Conservation (phyloP, 768 basidiomycete species). For the Boletellus emodensis region DNA sequence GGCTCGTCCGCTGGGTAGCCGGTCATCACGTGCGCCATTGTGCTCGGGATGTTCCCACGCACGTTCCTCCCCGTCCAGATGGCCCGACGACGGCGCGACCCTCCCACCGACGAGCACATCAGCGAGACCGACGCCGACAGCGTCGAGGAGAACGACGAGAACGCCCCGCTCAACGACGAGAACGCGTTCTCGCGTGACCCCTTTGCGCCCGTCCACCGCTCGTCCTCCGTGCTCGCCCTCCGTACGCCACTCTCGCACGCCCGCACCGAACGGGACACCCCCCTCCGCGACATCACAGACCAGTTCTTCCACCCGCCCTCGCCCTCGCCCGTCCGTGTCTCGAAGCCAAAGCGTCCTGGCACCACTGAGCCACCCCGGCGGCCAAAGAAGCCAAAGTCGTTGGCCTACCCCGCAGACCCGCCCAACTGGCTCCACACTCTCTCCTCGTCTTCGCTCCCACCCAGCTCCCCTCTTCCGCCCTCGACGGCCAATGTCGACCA, state of each 20-base stretch:
- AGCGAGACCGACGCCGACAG: constrained; percentile 22
- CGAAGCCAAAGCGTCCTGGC: constrained; percentile 16
- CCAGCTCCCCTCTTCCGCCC: constrained; percentile 30
- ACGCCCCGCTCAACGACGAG: constrained; percentile 14
- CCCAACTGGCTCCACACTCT: constrained; percentile 28
- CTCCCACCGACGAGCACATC: constrained; percentile 12
- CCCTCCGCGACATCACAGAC: constrained; percentile 32
- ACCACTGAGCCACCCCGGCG: constrained; percentile 28
- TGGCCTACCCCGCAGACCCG: constrained; percentile 29
- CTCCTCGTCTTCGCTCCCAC: constrained; percentile 31
- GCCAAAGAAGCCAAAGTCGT: constrained; percentile 31
- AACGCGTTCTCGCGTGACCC: constrained; percentile 2
- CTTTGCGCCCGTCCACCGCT: constrained; percentile 11
- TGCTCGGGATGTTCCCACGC: constrained; percentile 21
- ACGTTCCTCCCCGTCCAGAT: constrained; percentile 5
- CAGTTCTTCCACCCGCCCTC: constrained; percentile 34
- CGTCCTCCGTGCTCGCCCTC: constrained; percentile 15
- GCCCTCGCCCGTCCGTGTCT: constrained; percentile 26
- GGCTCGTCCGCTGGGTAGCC: not conserved
- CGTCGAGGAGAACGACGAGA: constrained; percentile 17
- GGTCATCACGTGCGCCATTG: constrained; percentile 13
- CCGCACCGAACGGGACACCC: constrained; percentile 15
- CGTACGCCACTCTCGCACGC: constrained; percentile 24
- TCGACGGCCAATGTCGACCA: constrained; percentile 19
- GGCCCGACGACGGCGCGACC: constrained; percentile 11